Evolutionary conservation across 2,329 filamentous ascomycete genomes (phyloP).

Genomic region (Cladophialophora exuberans): DNA sequence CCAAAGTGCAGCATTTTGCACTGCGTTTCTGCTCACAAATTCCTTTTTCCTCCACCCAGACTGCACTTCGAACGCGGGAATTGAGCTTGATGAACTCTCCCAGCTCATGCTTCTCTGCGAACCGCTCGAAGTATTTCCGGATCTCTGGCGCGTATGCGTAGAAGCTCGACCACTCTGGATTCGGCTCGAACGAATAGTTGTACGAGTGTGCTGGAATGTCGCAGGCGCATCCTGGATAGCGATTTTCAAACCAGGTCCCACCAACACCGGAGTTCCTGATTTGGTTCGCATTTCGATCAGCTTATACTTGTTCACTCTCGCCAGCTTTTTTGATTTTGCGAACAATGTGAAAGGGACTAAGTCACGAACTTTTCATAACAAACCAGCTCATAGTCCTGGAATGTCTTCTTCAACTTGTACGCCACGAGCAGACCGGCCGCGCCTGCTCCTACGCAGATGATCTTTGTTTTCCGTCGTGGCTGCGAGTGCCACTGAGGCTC

Average conservation of each 20-base stretch:
- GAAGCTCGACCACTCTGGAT: slow-evolving; percentile 30
- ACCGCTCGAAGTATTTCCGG: slow-evolving; percentile 33
- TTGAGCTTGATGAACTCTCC: slow-evolving; percentile 9
- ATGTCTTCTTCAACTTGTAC: slow-evolving; percentile 25
- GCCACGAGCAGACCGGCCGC: slow-evolving; percentile 21
- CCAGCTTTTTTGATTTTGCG: too few relatives aligned
- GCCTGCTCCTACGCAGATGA: slow-evolving; percentile 26
- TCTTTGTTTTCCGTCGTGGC: slow-evolving; percentile 12
- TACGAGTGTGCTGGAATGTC: slow-evolving; percentile 26
- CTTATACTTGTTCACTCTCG: too few relatives aligned
- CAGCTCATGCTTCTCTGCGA: slow-evolving; percentile 32
- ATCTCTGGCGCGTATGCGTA: slow-evolving; percentile 36
- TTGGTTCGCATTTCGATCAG: neutral
- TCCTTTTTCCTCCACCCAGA: slow-evolving; percentile 16
- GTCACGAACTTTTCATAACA: slow-evolving; percentile 45
- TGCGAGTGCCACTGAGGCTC: slow-evolving; percentile 9
- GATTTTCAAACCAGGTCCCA: slow-evolving; percentile 47
- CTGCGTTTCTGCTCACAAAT: neutral
- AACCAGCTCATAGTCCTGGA: slow-evolving; percentile 39
- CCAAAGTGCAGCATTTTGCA: too few relatives aligned
- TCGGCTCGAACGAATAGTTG: slow-evolving; percentile 29
- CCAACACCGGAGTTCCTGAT: slow-evolving; percentile 39
- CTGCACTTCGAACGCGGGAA: slow-evolving; percentile 1
- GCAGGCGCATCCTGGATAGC: slow-evolving; percentile 38
- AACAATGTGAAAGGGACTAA: neutral